These are phyloP conservation scores for Mrakia blollopis DNA, from an alignment of 768 basidiomycete species.

Conservation along the genomic window DNA sequence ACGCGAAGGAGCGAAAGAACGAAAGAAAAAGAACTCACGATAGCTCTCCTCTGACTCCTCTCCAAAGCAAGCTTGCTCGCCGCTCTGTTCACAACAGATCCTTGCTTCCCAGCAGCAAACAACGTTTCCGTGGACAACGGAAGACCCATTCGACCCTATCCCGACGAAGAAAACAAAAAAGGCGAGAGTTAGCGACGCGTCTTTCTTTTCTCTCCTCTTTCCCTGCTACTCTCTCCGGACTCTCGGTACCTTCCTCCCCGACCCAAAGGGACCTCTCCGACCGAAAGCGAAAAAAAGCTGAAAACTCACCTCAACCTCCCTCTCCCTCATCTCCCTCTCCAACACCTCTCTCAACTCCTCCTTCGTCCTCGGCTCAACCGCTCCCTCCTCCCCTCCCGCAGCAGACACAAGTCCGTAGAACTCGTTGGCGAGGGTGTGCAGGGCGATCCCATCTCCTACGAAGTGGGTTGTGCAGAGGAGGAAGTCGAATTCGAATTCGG, in stretches of 20 bases:
- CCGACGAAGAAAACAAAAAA: too few relatives aligned
- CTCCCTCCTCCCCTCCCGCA: neutral
- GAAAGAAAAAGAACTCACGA: neutral
- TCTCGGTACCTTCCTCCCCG: neutral
- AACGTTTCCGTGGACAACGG: slow-evolving; percentile 54
- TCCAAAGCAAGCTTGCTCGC: neutral
- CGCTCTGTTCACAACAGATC: neutral
- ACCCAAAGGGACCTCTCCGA: too few relatives aligned
- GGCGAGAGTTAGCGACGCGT: too few relatives aligned
- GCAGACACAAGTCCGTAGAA: slow-evolving; percentile 62
- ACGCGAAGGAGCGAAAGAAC: neutral
- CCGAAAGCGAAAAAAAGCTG: neutral
- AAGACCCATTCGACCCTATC: slow-evolving; percentile 32
- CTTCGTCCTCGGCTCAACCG: neutral
- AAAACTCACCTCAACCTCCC: neutral
- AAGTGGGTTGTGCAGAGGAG: slow-evolving; percentile 73
- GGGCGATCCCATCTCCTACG: slow-evolving; percentile 77
- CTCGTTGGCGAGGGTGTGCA: slow-evolving; percentile 74
- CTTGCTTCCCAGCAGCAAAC: slow-evolving; percentile 44
- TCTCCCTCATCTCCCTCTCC: neutral
- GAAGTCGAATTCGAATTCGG: slow-evolving; percentile 54
- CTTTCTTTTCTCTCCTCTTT: too few relatives aligned
- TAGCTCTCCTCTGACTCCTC: neutral
- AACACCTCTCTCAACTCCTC: neutral
- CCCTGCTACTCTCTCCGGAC: too few relatives aligned